phyloP scores from a whole-genome alignment of 345 rosid genomes.

The Salix caprea region DNA sequence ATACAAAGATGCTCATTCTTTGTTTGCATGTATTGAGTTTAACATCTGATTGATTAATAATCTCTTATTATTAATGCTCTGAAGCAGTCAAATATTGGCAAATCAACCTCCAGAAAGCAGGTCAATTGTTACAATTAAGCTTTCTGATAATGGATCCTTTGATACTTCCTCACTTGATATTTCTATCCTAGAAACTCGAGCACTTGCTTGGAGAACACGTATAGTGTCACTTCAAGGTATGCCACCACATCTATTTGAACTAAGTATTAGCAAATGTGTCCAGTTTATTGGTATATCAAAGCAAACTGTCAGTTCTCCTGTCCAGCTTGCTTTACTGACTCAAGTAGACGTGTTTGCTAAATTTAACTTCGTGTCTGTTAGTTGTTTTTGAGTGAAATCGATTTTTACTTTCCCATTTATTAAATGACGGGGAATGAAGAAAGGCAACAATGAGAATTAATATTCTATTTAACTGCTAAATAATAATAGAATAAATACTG shows the following conservation, averaged over 20 bases:
- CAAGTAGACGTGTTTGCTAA: too few species aligned
- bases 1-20: background rate
- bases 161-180: constrained; percentile 53
- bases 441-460: too few species aligned
- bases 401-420: too few species aligned
- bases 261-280: background rate
- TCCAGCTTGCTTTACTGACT: too few species aligned
- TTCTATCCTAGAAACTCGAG: constrained; percentile 52
- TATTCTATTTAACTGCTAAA: too few species aligned
- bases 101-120: constrained; percentile 40
- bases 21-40: background rate
- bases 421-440: too few species aligned
- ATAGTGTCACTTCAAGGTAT: constrained; percentile 73
- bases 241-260: constrained; percentile 11
- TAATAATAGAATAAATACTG: too few species aligned
- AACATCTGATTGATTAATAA: constrained; percentile 13
- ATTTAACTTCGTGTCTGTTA: too few species aligned
- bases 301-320: too few species aligned
- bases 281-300: background rate
- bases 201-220: constrained; percentile 80
- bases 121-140: constrained; percentile 63
- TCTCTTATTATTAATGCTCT: constrained; percentile 24
- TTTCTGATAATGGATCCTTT: constrained; percentile 52
- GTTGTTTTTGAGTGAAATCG: too few species aligned
- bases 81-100: constrained; percentile 44